A percentile compares a stretch with the other conserved stretches of the same genome.
phyloP scores from a whole-genome alignment of 2,329 filamentous ascomycete species.

The Neofusicoccum ribis region DNA sequence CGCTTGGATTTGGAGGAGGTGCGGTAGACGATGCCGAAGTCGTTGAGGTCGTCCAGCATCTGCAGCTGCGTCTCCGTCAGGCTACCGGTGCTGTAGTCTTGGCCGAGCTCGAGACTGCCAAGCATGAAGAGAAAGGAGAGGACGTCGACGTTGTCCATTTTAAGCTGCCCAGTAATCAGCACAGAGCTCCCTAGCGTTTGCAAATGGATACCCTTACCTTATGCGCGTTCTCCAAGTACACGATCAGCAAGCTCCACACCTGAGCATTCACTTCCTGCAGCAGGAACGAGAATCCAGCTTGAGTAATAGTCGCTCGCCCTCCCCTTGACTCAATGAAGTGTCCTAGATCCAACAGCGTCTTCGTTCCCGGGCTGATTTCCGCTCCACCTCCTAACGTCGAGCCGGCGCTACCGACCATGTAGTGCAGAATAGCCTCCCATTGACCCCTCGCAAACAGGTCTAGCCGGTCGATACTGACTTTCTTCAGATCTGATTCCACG shows the following conservation, averaged over 20 bases:
- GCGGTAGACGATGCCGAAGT: conserved; percentile 88
- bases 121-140: conserved; percentile 95
- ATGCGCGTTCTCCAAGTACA: conserved; percentile 80
- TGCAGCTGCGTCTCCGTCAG: conserved; percentile 78
- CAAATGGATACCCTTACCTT: neutral
- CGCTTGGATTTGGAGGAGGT: conserved; percentile 44
- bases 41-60: conserved; percentile 86
- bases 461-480: conserved; percentile 67
- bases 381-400: neutral
- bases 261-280: conserved; percentile 95
- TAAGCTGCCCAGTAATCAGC: conserved; percentile 44
- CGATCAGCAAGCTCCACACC: conserved; percentile 90
- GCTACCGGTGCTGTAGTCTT: conserved; percentile 83
- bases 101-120: conserved; percentile 86
- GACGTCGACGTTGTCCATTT: conserved; percentile 88
- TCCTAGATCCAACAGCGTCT: conserved; percentile 77
- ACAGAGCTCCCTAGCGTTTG: neutral
- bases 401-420: conserved; percentile 77
- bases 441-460: conserved; percentile 84
- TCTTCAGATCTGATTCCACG: conserved; percentile 60
- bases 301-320: conserved; percentile 72
- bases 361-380: conserved; percentile 63
- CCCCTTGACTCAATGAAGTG: conserved; percentile 69
- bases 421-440: conserved; percentile 96
- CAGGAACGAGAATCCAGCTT: conserved; percentile 91